Conservation (phyloP, 2,329 filamentous ascomycete species). For the Myriosclerotinia scirpicola region DNA sequence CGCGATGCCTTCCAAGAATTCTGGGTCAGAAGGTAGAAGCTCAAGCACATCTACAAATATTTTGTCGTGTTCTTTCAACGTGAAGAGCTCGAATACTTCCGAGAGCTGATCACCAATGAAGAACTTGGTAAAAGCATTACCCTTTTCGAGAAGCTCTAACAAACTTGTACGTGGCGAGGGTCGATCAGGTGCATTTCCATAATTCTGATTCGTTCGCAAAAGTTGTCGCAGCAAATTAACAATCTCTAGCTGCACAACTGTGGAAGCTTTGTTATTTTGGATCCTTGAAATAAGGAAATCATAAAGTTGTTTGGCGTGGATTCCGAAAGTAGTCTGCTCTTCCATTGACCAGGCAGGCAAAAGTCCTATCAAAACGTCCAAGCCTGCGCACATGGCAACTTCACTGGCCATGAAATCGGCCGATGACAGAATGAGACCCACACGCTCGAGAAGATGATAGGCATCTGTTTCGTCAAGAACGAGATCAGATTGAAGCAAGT, state of each 20-base stretch:
- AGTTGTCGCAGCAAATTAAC: slow-evolving; percentile 69
- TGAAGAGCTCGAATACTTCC: slow-evolving; percentile 74
- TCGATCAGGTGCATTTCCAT: slow-evolving; percentile 48
- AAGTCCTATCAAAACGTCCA: slow-evolving; percentile 63
- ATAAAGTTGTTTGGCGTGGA: slow-evolving; percentile 74
- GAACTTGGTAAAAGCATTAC: slow-evolving; percentile 72
- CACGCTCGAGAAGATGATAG: slow-evolving; percentile 49
- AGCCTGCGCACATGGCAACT: slow-evolving; percentile 63
- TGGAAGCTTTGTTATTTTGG: slow-evolving; percentile 67
- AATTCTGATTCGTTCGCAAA: slow-evolving; percentile 65
- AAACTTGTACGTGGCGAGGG: slow-evolving; percentile 65
- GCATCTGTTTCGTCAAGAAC: slow-evolving; percentile 51
- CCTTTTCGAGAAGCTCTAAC: slow-evolving; percentile 67
- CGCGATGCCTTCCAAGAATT: slow-evolving; percentile 78
- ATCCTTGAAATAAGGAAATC: slow-evolving; percentile 69
- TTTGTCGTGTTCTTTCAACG: slow-evolving; percentile 79
- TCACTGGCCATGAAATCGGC: slow-evolving; percentile 73
- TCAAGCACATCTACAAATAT: slow-evolving; percentile 83
- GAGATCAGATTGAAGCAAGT: slow-evolving; percentile 56
- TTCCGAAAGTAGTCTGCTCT: slow-evolving; percentile 55
- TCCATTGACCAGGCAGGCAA: slow-evolving; percentile 33
- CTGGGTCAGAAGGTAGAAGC: slow-evolving; percentile 70
- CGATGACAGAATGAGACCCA: slow-evolving; percentile 53
- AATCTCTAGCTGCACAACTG: slow-evolving; percentile 65
- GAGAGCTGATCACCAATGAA: slow-evolving; percentile 69